Evolutionary conservation across 139 green algal genomes (phyloP).

Genomic region (Tetradesmus lagerheimii): DNA sequence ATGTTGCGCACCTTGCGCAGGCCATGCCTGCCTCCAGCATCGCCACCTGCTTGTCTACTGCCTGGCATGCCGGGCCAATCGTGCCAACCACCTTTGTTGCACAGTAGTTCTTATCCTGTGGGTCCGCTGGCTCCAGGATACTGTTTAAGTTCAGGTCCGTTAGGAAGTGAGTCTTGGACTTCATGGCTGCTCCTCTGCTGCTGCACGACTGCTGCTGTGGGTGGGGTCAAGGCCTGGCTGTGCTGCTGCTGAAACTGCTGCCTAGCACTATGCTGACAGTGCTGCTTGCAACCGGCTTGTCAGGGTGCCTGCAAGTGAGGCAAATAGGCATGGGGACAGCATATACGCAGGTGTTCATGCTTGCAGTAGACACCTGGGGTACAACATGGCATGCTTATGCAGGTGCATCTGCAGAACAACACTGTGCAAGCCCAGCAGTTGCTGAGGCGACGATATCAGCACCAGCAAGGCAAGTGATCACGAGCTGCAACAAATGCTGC

Average conservation of each 20-base stretch:
- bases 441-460: neutral
- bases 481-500: neutral
- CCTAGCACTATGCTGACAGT: neutral
- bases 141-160: conserved; percentile 57
- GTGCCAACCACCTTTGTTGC: conserved; percentile 76
- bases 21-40: conserved; percentile 46
- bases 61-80: conserved; percentile 86
- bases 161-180: conserved; percentile 67
- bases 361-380: too few relatives aligned
- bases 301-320: neutral
- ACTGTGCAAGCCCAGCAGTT: neutral
- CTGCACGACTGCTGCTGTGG: conserved; percentile 5
- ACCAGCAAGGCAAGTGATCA: neutral
- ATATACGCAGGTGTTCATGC: neutral
- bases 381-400: too few relatives aligned
- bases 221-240: neutral
- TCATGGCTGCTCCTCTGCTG: conserved; percentile 39
- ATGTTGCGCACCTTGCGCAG: conserved; percentile 20
- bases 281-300: neutral
- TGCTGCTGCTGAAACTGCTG: conserved; percentile 17
- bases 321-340: neutral
- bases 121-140: conserved; percentile 63
- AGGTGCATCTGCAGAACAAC: too few relatives aligned
- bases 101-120: conserved; percentile 47
- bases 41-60: conserved; percentile 78